These are phyloP conservation scores for Pyricularia sp. DNA, from an alignment of 2,329 filamentous ascomycete genomes.

Conservation along the genomic window DNA sequence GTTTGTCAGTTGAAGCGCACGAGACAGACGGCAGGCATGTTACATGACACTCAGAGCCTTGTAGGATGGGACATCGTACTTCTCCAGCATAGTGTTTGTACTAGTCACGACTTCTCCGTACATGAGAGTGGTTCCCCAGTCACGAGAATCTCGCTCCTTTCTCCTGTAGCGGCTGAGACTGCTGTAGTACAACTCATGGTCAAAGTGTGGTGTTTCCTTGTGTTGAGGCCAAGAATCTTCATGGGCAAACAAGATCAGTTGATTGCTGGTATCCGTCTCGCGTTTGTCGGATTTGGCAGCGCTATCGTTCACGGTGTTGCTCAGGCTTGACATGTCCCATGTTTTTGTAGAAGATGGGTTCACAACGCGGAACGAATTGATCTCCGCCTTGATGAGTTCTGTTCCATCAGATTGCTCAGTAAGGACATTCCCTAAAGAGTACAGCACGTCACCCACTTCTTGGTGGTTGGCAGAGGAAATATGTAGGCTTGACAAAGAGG, in stretches of 20 bases:
- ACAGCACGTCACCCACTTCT: constrained; percentile 55
- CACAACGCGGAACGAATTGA: constrained; percentile 71
- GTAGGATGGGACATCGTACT: constrained; percentile 32
- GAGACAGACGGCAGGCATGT: not conserved
- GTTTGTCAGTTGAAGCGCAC: not conserved
- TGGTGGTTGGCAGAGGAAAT: constrained; percentile 56
- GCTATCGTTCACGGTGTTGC: constrained; percentile 38
- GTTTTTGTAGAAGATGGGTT: constrained; percentile 3
- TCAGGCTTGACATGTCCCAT: not conserved
- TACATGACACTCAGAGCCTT: too few relatives aligned
- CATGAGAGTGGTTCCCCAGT: constrained; percentile 66
- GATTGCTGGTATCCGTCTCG: not conserved
- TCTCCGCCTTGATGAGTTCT: constrained; percentile 65
- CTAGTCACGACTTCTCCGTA: constrained; percentile 90
- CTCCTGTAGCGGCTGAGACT: constrained; percentile 55
- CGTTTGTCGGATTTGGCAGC: constrained; percentile 54
- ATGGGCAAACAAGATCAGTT: constrained; percentile 62
- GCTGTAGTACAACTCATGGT: constrained; percentile 66
- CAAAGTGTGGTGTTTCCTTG: constrained; percentile 73
- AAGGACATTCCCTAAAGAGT: constrained; percentile 54
- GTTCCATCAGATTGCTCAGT: constrained; percentile 43
- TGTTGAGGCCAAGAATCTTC: constrained; percentile 51
- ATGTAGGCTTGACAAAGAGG: constrained; percentile 69
- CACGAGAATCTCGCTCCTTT: constrained; percentile 39
- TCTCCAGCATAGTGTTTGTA: constrained; percentile 86